Base-by-base conservation (phyloP, 768 basidiomycete genomes). In the Ramaria sp. region DNA sequence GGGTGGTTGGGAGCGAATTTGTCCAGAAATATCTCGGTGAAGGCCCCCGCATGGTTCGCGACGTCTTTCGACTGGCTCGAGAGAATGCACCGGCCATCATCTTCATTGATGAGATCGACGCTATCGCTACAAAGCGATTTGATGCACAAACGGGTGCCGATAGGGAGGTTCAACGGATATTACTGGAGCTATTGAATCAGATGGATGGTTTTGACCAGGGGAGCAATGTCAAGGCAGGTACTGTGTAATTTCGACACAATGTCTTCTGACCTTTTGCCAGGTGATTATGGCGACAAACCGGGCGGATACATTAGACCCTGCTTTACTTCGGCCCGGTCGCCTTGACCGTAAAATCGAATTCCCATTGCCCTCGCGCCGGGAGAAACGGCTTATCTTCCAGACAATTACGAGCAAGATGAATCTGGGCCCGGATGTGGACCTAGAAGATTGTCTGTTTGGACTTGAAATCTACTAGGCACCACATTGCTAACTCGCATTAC, bases 261-360 rank as follows among this genome's bases (percentile, higher is more conserved):
- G 19, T 55, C 43, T 43, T 59, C 48, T 54, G 30, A 46, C 51
- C 17, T n/a, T 20, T 54, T 57, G 19, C 51, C 59, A 96, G 93
- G 96, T 99, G 42, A 99, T 99, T 69, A 98, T 98, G 96, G 96
- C 96, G 27, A 99, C 96, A 43, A 99, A 99, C 73, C 88, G 96
- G 64, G 90, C 91, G 47, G 96, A 99, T 70, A 99, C 96, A 5
- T 79, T 99, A 31, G 96, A 99, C 70, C 96, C 96, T 58, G 96
- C 96, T 4, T 75, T 99, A 42, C 85, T 99, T 37, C 91, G 96
- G 64, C 96, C 96, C 41, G 96, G 96, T 67, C 91, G 96, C 65
- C 78, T 99, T 12, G 96, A 99, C 72, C 78, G 96, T 65, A 99
- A 99, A 77, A 99, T 99, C 63, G 96, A 99, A 70, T 98, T 98